phyloP scores from a whole-genome alignment of 2,329 filamentous ascomycete species.

The Thyridium curvatum region DNA sequence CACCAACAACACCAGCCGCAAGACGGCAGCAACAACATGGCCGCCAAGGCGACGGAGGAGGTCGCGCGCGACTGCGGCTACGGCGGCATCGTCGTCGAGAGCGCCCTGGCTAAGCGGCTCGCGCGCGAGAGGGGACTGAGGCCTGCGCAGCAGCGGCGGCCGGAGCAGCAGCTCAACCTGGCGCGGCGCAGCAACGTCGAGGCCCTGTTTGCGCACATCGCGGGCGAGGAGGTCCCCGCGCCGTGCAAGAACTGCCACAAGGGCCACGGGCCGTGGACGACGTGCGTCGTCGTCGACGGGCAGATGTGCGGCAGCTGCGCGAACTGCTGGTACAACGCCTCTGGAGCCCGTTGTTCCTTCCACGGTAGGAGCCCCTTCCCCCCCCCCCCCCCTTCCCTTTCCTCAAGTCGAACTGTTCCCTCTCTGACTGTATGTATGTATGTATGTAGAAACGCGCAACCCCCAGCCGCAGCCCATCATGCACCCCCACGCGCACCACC shows the following conservation, averaged over 20 bases:
- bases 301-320: slow-evolving; percentile 57
- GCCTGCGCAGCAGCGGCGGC: slow-evolving; percentile 44
- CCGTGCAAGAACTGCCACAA: slow-evolving; percentile 56
- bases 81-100: slow-evolving; percentile 39
- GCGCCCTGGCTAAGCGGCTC: slow-evolving; percentile 48
- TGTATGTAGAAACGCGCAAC: slow-evolving; percentile 36
- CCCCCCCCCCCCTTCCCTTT: slow-evolving; percentile 1
- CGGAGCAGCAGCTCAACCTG: slow-evolving; percentile 48
- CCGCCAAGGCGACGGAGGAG: slow-evolving; percentile 34
- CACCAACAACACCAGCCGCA: slow-evolving; percentile 1
- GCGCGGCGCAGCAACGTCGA: slow-evolving; percentile 54
- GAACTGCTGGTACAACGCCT: slow-evolving; percentile 60
- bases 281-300: slow-evolving; percentile 52
- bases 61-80: slow-evolving; percentile 43
- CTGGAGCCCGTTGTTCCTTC: slow-evolving; percentile 52
- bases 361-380: slow-evolving; percentile 37
- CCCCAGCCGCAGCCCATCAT: slow-evolving; percentile 28
- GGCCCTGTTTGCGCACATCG: slow-evolving; percentile 51
- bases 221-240: slow-evolving; percentile 39
- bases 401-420: neutral
- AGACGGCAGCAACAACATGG: slow-evolving; percentile 5
- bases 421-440: slow-evolving; percentile 4
- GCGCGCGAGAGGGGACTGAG: slow-evolving; percentile 41
- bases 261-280: slow-evolving; percentile 52
- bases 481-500: slow-evolving; percentile 18